Evolutionary conservation across 805 yeast genomes (phyloP), one percentile per base, ranked within the genome.

Genomic region (Pichia phayaonensis): DNA sequence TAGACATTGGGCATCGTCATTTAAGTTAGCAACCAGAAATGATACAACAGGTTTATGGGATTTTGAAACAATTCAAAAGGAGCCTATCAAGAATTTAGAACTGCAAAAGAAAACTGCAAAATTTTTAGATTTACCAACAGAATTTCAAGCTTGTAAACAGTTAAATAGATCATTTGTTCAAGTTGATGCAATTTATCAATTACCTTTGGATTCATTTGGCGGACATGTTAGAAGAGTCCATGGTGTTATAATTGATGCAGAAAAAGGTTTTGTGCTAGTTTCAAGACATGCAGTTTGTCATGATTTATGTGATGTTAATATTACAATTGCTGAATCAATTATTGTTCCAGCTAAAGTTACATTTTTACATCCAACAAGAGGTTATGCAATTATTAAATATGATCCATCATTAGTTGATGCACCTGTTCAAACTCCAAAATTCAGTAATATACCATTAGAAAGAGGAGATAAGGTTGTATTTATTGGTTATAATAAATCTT

Each of bases 281-380:
- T 85, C 96, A 3, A 75, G 97, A 53, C 74, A 81, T 52, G 73
- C 78, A 49, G 87, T 90, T 24, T 95, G 96, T 8, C 95, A 89
- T 68, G 95, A 86, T 58, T 66, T 84, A 57, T 74, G 83, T 57
- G 96, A 90, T 64, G 74, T 90, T 23, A 73, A 79, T 45, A 75
- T 90, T 21, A 81, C 90, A 2, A 79, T 90, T 61, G 96, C 97
- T 4, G 96, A 90, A 55, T 84, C 95, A 1, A 79, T 87, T 22
- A 80, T 83, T 56, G 76, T 90, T 15, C 88, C 95, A 0, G 97
- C 84, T 1, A 74, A 80, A 55, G 94, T 90, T 24, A 81, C 81
- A 22, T 90, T 89, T 59, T 70, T 88, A 60, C 97, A 90, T 63
- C 97, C 97, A 34, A 80, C 87, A 38, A 87, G 84, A 58, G 90